phyloP scores from a whole-genome alignment of 805 yeast genomes.

The Ogataea pignaliae region DNA sequence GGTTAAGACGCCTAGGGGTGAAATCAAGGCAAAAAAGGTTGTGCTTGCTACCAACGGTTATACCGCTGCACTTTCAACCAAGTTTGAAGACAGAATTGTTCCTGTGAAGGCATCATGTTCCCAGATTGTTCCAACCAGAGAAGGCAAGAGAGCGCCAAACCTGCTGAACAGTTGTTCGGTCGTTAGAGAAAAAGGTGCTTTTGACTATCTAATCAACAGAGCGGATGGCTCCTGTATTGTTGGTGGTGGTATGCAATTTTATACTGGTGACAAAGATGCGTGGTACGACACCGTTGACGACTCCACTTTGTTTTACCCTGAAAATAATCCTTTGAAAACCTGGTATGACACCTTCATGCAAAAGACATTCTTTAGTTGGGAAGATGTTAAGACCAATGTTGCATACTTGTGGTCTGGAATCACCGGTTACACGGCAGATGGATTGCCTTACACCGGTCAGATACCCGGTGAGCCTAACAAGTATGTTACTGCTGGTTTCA shows the following conservation, averaged over 20 bases:
- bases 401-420: constrained; percentile 41
- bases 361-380: constrained; percentile 31
- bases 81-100: background rate
- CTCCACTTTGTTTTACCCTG: background rate
- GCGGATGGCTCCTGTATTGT: background rate
- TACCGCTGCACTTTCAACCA: background rate
- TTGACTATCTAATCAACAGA: background rate
- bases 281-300: background rate
- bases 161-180: background rate
- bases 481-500: constrained; percentile 42
- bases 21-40: background rate
- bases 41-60: background rate
- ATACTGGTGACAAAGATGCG: background rate
- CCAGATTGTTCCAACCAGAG: background rate
- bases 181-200: background rate
- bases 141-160: background rate
- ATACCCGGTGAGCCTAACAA: constrained; percentile 26
- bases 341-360: constrained; percentile 29
- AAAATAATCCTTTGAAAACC: background rate
- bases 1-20: background rate
- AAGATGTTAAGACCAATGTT: constrained; percentile 20
- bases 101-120: background rate
- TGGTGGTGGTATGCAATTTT: background rate
- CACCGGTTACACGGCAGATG: constrained; percentile 41
- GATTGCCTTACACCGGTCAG: constrained; percentile 41